phyloP scores from a whole-genome alignment of 345 rosid genomes.

The Brassica nigra region DNA sequence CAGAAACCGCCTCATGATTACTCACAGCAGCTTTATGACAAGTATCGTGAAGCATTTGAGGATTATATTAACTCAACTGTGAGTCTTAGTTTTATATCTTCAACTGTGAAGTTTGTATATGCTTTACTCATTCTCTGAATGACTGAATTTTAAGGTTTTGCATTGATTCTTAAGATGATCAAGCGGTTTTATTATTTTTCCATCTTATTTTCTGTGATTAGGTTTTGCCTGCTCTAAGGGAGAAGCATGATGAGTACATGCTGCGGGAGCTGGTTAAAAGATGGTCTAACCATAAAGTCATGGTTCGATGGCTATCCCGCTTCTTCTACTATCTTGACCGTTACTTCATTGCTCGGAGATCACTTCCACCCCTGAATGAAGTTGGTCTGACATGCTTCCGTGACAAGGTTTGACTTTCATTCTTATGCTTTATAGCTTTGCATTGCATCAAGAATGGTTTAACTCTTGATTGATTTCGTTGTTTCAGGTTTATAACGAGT shows the following conservation, averaged over 20 bases:
- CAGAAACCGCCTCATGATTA: slow-evolving; percentile 86
- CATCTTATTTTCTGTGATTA: slow-evolving; percentile 28
- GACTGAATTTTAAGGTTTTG: not conserved
- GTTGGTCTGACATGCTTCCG: slow-evolving; percentile 86
- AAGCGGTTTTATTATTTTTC: not conserved
- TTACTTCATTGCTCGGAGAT: slow-evolving; percentile 72
- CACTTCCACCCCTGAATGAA: slow-evolving; percentile 73
- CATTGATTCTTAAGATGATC: not conserved
- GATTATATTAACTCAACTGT: slow-evolving; percentile 68
- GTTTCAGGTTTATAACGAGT: slow-evolving; percentile 60
- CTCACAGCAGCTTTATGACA: slow-evolving; percentile 84
- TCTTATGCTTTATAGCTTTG: not conserved
- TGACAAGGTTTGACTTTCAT: slow-evolving; percentile 57
- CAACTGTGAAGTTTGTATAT: not conserved
- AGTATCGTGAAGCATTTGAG: slow-evolving; percentile 69
- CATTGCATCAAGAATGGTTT: not conserved
- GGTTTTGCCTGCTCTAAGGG: slow-evolving; percentile 70
- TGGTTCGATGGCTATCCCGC: slow-evolving; percentile 87
- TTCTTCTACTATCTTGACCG: slow-evolving; percentile 91
- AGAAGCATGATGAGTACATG: slow-evolving; percentile 86
- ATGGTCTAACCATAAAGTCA: slow-evolving; percentile 84
- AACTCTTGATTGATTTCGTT: not conserved
- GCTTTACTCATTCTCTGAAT: not conserved
- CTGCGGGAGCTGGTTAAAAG: slow-evolving; percentile 79
- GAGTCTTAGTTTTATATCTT: slow-evolving; percentile 31